These are phyloP conservation scores for Tieghemiomyces parasiticus DNA, from an alignment of 192 early-diverging fungal genomes.

Conservation along the genomic window DNA sequence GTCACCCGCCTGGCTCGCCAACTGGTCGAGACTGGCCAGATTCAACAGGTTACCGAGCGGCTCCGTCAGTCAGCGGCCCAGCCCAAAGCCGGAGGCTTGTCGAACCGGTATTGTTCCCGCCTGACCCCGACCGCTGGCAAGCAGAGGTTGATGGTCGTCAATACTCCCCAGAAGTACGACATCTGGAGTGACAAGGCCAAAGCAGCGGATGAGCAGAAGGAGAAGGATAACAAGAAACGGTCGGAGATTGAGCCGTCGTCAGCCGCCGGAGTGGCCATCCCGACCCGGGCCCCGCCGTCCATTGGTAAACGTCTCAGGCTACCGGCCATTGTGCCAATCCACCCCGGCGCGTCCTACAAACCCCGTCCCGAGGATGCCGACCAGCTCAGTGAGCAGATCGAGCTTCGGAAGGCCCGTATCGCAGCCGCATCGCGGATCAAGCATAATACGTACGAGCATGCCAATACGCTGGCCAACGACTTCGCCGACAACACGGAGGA, in stretches of 20 bases:
- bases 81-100: conserved; percentile 6
- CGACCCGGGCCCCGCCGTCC: not conserved
- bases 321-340: conserved; percentile 55
- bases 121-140: not conserved
- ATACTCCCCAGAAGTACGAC: conserved; percentile 14
- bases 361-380: conserved; percentile 63
- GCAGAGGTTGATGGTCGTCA: not conserved
- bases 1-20: conserved; percentile 13
- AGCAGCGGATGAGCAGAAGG: not conserved
- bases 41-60: too few species aligned
- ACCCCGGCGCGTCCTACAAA: conserved; percentile 85
- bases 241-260: not conserved
- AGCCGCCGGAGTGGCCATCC: conserved; percentile 15
- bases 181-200: conserved; percentile 17
- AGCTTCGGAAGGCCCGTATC: not conserved
- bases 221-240: not conserved
- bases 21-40: too few species aligned
- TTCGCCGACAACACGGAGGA: not conserved
- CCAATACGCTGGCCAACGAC: not conserved
- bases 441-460: not conserved
- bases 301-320: conserved; percentile 14
- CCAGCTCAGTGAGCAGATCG: not conserved
- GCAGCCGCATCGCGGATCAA: not conserved
- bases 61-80: too few species aligned
- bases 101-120: conserved; percentile 10